These are phyloP conservation scores for Nicotiana tabacum DNA, from an alignment of 257 asterid species.

Conservation along the genomic window DNA sequence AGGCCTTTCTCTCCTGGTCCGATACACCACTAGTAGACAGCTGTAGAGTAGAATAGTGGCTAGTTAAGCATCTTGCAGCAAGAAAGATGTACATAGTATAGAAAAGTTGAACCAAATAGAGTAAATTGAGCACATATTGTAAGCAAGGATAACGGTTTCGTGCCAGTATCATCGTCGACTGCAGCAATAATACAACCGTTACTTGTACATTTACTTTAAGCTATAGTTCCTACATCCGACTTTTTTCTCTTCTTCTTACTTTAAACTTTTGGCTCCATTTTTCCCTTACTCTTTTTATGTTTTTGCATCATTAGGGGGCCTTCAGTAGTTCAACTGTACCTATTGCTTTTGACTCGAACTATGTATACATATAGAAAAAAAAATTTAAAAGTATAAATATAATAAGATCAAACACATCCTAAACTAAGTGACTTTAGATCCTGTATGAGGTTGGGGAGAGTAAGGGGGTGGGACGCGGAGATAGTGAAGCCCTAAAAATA, in stretches of 20 bases:
- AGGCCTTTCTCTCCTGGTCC: conserved; percentile 62
- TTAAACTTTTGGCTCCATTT: background rate
- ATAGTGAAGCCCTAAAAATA: background rate
- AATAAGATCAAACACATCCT: background rate
- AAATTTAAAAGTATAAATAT: background rate
- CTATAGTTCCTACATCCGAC: background rate
- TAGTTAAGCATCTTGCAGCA: background rate
- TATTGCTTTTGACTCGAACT: background rate
- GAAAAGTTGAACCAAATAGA: background rate
- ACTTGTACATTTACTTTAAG: background rate
- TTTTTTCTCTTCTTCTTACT: background rate
- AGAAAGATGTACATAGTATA: background rate
- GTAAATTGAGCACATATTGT: background rate
- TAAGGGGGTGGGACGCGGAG: background rate
- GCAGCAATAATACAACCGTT: background rate
- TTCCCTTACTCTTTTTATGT: background rate
- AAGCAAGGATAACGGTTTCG: background rate
- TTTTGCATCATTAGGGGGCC: background rate
- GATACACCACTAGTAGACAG: conserved; percentile 55
- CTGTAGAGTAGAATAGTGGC: conserved; percentile 25
- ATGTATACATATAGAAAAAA: background rate
- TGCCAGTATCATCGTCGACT: background rate
- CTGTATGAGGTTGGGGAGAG: background rate
- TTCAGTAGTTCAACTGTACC: background rate
- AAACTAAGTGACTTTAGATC: background rate